A percentile compares a stretch with the other conserved stretches of the same genome.
Conservation (phyloP, 2,329 filamentous ascomycete species). For the Rasamsonia emersonii region DNA sequence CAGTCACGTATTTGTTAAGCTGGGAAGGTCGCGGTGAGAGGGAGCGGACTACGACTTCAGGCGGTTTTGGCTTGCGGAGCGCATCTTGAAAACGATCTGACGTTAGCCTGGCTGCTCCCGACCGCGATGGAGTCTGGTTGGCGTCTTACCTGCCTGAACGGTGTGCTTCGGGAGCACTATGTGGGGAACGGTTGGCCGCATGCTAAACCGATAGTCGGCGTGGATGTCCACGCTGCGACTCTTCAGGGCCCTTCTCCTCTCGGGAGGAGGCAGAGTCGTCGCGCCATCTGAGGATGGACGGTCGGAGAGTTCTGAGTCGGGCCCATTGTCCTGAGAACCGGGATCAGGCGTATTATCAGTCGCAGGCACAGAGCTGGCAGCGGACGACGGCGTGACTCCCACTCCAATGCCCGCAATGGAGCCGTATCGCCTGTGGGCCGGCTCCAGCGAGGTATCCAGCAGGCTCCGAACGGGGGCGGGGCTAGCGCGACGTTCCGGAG, state of each 20-base stretch:
- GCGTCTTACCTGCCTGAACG: too few species aligned
- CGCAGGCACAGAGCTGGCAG: conserved; percentile 14
- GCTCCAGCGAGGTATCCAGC: conserved; percentile 49
- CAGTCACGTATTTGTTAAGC: conserved; percentile 44
- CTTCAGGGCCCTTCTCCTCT: conserved; percentile 10
- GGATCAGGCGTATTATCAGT: conserved; percentile 23
- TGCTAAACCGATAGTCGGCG: conserved; percentile 35
- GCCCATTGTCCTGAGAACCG: conserved; percentile 19
- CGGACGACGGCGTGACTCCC: conserved; percentile 23
- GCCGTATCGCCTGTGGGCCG: conserved; percentile 20
- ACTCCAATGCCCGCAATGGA: conserved; percentile 32
- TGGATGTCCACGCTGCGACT: conserved; percentile 20
- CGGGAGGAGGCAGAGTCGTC: conserved; percentile 12
- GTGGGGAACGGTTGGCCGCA: conserved; percentile 37
- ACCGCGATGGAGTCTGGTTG: too few species aligned
- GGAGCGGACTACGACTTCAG: too few species aligned
- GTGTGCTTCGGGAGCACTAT: conserved; percentile 34
- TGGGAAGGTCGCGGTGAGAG: conserved; percentile 13
- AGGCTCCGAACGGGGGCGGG: conserved; percentile 61
- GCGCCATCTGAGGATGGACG: conserved; percentile 27
- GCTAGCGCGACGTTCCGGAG: conserved; percentile 44
- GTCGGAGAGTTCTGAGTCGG: conserved; percentile 27
- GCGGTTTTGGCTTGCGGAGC: too few species aligned
- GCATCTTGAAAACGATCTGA: too few species aligned
- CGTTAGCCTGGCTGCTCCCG: too few species aligned